A percentile compares a stretch with the other conserved stretches of the same genome.
phyloP scores from a whole-genome alignment of 2,329 filamentous ascomycete genomes.

The Dothiorella sarmentorum region DNA sequence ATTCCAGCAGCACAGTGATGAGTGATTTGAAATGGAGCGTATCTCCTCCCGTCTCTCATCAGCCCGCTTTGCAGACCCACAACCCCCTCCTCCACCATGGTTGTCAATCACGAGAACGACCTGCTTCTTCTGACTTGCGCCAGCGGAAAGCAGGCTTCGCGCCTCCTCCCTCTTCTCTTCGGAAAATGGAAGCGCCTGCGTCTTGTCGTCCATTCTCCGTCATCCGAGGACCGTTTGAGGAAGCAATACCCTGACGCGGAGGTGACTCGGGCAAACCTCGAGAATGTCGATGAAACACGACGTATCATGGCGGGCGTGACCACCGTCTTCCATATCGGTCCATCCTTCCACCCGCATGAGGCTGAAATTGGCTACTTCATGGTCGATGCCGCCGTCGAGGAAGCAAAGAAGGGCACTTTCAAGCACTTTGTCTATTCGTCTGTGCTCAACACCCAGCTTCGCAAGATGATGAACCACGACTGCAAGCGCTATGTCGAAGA shows the following conservation, averaged over 20 bases:
- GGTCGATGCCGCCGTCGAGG: slow-evolving; percentile 33
- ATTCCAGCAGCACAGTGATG: too few species aligned
- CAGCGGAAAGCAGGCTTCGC: slow-evolving; percentile 36
- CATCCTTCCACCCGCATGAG: slow-evolving; percentile 36
- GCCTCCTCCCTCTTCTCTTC: slow-evolving; percentile 35
- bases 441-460: slow-evolving; percentile 33
- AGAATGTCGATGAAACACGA: slow-evolving; percentile 22
- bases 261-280: slow-evolving; percentile 32
- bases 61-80: not conserved
- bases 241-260: slow-evolving; percentile 32
- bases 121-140: slow-evolving; percentile 39
- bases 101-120: slow-evolving; percentile 27
- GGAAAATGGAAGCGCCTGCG: slow-evolving; percentile 33
- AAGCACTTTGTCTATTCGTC: slow-evolving; percentile 37
- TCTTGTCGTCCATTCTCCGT: slow-evolving; percentile 30
- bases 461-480: slow-evolving; percentile 38
- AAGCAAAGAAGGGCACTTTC: slow-evolving; percentile 25
- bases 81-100: slow-evolving; percentile 22
- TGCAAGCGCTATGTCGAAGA: slow-evolving; percentile 37
- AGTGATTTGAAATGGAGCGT: not conserved
- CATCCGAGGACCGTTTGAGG: slow-evolving; percentile 28
- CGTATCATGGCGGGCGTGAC: slow-evolving; percentile 31
- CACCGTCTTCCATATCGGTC: slow-evolving; percentile 33
- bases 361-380: slow-evolving; percentile 34
- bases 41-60: not conserved